Evolutionary conservation across 1,139 yeast species (phyloP).

Genomic region (Saccharomyces hybrid): DNA sequence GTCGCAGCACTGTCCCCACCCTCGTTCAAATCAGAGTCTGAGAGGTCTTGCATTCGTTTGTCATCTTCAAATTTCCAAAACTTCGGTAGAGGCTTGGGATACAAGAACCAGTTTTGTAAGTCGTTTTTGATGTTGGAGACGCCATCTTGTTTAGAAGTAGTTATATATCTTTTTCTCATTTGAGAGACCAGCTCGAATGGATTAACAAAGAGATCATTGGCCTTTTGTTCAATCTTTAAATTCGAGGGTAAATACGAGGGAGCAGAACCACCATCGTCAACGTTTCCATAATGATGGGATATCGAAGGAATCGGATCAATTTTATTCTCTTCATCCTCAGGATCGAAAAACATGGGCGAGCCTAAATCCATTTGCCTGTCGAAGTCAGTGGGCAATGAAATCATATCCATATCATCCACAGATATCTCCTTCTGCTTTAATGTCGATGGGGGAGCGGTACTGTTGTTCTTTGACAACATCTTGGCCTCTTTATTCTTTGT

Average conservation of each 20-base stretch:
- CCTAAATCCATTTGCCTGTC: slow-evolving; percentile 26
- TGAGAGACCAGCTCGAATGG: slow-evolving; percentile 13
- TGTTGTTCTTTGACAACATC: slow-evolving; percentile 2
- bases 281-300: background rate
- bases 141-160: slow-evolving; percentile 22
- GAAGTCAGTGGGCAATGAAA: slow-evolving; percentile 20
- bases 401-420: slow-evolving; percentile 28
- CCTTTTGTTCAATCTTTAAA: slow-evolving; percentile 4
- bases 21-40: background rate
- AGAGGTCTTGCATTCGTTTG: slow-evolving; percentile 13
- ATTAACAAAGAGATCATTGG: slow-evolving; percentile 2
- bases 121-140: slow-evolving; percentile 21
- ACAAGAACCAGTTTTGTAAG: slow-evolving; percentile 23
- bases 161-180: slow-evolving; percentile 19
- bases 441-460: slow-evolving; percentile 4
- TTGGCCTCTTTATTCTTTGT: slow-evolving; percentile 2
- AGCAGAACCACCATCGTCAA: background rate
- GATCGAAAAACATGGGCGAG: slow-evolving; percentile 27
- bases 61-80: slow-evolving; percentile 30
- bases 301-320: slow-evolving; percentile 2
- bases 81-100: slow-evolving; percentile 30
- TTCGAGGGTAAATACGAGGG: slow-evolving; percentile 8
- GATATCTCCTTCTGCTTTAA: slow-evolving; percentile 10
- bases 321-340: slow-evolving; percentile 12
- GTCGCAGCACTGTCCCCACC: background rate